Conservation (phyloP, 140 eudicot species). For the Stevia rebaudiana region DNA sequence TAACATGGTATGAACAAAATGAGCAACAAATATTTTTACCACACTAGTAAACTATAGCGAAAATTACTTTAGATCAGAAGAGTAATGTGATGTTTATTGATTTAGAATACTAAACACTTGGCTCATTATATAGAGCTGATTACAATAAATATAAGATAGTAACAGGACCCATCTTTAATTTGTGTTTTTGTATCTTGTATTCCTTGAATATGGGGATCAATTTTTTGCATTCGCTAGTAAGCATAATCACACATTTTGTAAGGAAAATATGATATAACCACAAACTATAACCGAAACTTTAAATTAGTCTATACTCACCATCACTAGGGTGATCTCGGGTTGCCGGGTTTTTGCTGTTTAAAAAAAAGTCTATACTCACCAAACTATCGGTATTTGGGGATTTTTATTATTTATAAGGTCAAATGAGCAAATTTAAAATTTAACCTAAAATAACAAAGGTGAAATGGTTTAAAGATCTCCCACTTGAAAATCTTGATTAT, state of each 20-base stretch:
- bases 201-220: neutral
- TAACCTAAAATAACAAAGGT: neutral
- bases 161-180: neutral
- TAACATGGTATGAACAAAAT: no score
- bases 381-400: neutral
- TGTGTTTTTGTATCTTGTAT: neutral
- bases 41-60: neutral
- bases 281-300: neutral
- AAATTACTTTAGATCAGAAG: neutral
- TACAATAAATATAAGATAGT: neutral
- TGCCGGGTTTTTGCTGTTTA: no score
- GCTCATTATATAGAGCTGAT: no score
- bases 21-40: conserved; percentile 5
- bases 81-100: no score
- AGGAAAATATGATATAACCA: neutral
- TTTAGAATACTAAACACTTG: no score
- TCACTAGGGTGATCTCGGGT: no score
- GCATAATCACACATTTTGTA: neutral
- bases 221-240: neutral
- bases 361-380: no score
- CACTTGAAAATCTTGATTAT: neutral
- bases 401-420: neutral
- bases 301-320: no score
- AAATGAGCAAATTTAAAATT: neutral
- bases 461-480: neutral